Evolutionary conservation across 2,329 filamentous ascomycete species (phyloP), one percentile per base, ranked within the genome.

Genomic region (Aspergillus awamori): DNA sequence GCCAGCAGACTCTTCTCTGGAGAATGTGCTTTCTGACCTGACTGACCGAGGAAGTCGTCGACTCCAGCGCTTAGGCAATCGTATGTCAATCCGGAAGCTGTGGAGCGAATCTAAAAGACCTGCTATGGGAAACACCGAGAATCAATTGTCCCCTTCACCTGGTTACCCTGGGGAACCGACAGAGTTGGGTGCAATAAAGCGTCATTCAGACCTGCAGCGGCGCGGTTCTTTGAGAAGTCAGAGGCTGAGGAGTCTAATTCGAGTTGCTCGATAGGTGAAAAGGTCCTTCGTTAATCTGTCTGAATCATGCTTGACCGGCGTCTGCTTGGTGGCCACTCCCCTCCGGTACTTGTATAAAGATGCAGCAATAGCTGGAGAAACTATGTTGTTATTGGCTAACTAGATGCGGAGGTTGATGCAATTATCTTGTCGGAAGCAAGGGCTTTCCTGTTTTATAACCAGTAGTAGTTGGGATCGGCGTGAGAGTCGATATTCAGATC

Each of bases 1-100:
- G 7, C 67, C 67, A 5, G 65, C 69, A 2, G 66, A 68, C 52
- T 67, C 67, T 22, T 66, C 63, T 11, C 47, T 70, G 24, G 62
- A 66, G 41, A 61, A 63, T 6, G 58, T 70, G 4, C 49, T 70
- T 47, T 62, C 66, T 8, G 53, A 57, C 5, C 49, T 70, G 36
- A 57, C 60, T 10, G 57, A 41, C 24, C 49, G 52, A 47, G 57
- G 60, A 1, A 59, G 56, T 33, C 61, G 58, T 26, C 54, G 62
- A 13, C 55, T 62, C 24, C 58, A 57, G 11, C 57, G 58, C 11
- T 28, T 65, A n/a, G 53, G 56, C 20, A 55, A 48, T 24, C 58
- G 53, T 3, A 53, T 61, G 48, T 58, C 62, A 13, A 26, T 61
- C 24, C 58, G 48, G 26, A 67, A 59, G 13, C 26, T 63, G n/a